These are phyloP conservation scores for Cetradonia linearis DNA, from an alignment of 495 filamentous ascomycete species.

Conservation along the genomic window DNA sequence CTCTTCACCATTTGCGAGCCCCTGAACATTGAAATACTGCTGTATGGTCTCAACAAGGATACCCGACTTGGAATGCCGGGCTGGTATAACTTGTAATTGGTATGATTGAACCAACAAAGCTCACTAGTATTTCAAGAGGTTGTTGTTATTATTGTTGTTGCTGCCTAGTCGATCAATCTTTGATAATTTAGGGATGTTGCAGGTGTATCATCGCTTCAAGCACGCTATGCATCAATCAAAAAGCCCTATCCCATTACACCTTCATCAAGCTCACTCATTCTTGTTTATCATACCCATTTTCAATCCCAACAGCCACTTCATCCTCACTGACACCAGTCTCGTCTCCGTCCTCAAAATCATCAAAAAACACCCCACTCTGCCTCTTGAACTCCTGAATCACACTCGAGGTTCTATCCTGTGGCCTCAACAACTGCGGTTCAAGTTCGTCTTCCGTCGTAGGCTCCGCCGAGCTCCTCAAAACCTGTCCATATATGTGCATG, in stretches of 20 bases:
- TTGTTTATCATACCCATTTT: conserved; percentile 16
- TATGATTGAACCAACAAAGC: no score
- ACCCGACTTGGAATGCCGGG: no score
- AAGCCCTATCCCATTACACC: not conserved
- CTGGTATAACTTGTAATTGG: no score
- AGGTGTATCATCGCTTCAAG: not conserved
- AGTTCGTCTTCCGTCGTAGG: conserved; percentile 12
- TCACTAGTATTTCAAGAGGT: no score
- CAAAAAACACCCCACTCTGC: conserved; percentile 52
- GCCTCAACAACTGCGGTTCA: conserved; percentile 24
- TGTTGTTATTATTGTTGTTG: no score
- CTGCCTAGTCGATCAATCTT: no score
- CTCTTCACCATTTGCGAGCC: no score
- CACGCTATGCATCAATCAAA: conserved; percentile 1
- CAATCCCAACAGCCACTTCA: conserved; percentile 9
- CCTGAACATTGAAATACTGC: no score
- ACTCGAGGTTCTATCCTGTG: conserved; percentile 29
- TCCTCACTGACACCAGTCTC: conserved; percentile 23
- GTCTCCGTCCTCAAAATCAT: conserved; percentile 33
- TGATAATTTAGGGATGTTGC: not conserved
- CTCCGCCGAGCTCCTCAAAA: conserved; percentile 9
- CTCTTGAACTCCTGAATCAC: conserved; percentile 49
- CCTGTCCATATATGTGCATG: conserved; percentile 16
- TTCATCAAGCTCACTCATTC: conserved; percentile 1
- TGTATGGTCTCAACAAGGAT: no score